Base-by-base conservation (phyloP, 2,329 filamentous ascomycete species). In the Fusarium sp. region DNA sequence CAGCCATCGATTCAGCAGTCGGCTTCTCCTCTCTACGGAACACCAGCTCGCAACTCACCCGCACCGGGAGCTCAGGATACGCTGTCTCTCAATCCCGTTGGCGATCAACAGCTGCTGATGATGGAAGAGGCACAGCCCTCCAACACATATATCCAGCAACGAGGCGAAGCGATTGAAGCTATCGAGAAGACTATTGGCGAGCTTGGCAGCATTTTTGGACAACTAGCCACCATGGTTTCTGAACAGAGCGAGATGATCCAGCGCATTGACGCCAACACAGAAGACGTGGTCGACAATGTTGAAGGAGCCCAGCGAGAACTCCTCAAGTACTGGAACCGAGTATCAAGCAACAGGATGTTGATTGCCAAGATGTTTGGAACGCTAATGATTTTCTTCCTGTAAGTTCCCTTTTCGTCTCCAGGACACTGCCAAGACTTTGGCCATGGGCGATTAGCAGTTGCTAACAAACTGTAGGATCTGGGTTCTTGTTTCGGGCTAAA, bases 231-330 rank as follows among this genome's bases (percentile, higher is more conserved):
- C 75, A 98, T 99, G 96, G 96, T 99, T 35, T 94, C 93, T 61
- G 95, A 99, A 82, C 96, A 99, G 84, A 94, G 93, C 70, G 96
- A 98, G 83, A 97, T 97, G 92, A 97, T 99, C 74, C 94, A 98
- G 83, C 89, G 95, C 55, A 98, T 98, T 79, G 95, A 98, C 78
- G 95, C 95, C 73, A 98, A 98, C 82, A 98, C 95, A 3, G 96
- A 99, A 79, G 95, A 98, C 77, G 94, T 99, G 11, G 95, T 99
- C 61, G 95, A 98, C 79, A 99, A 99, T 77, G 95, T 99, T n/a
- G 91, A 97, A 79, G 96, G 96, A 24, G 96, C 96, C 11, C 96
- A 99, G 81, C 89, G 95, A 71, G 95, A 99, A 83, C 82, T 99
- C 79, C 90, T 99, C 84, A 98, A 98, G 82, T 99, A 98, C 83